Base-by-base conservation (phyloP, 257 asterid species). In the Salvia rosmarinus region DNA sequence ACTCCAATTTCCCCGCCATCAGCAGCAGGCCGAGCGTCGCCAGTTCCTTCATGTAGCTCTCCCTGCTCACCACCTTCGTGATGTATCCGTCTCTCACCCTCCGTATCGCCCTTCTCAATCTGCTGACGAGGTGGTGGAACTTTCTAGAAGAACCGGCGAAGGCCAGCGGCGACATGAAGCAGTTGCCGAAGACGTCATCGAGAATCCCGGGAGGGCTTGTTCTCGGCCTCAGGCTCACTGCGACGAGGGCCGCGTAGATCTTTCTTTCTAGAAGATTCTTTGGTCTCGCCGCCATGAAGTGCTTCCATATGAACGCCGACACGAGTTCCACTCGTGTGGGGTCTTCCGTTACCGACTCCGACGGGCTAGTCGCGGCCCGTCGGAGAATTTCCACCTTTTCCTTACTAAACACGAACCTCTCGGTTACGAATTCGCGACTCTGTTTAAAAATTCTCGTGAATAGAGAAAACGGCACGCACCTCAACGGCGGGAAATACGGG, bases 301-400 rank as follows among this genome's bases (percentile, higher is more conserved):
- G 68, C 13, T 60, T 51, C 88, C 86, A 85, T 20, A 88, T 23
- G 34, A 75, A 82, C 5, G 83, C 78, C 0, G 88, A 72, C 12
- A 85, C 83, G 11, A 76, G 80, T 62, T 85, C 95, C 11, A 88
- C 86, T 0, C 88, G 66, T 2, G 86, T 85, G 1, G 86, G 87
- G 65, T 78, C 66, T 6, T 61, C 61, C 40, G 68, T 60, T 1
- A 20, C 32, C 1, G 73, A 71, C 44, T 46, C 69, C n/a, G 42
- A n/a, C 7, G 71, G 37, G 0, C 70, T 30, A 0, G 66, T 39
- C 39, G 68, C 78, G 5, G 37, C 55, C 1, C 8, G 14, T 20
- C 34, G 50, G 3, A 71, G 78, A 28, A n/a, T 34, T 3, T 35
- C 76, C 42, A 88, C 1, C 1, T 67, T 77, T 66, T 72, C 73